Conservation (phyloP, 345 rosid species). For the Lumnitzera littorea region DNA sequence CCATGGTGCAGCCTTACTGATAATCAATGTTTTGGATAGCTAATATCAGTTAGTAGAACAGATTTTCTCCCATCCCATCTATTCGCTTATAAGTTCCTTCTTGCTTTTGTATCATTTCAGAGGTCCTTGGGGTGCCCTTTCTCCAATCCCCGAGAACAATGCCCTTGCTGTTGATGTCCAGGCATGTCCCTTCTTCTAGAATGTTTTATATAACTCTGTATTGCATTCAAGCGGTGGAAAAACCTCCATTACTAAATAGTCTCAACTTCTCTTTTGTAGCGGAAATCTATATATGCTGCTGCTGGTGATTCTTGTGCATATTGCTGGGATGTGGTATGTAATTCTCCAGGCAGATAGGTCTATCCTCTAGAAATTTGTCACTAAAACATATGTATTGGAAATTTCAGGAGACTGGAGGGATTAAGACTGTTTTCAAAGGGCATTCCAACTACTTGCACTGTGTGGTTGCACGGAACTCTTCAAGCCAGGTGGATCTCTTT, state of each 20-base stretch:
- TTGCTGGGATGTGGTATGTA: conserved; percentile 97
- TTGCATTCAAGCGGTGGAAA: background rate
- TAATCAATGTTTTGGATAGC: background rate
- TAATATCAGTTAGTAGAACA: background rate
- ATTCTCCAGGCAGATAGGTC: conserved; percentile 21
- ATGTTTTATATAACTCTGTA: background rate
- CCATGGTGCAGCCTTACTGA: too few relatives aligned
- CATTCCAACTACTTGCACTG: conserved; percentile 85
- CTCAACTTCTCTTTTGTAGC: conserved; percentile 33
- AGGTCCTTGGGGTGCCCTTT: conserved; percentile 97
- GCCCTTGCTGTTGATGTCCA: conserved; percentile 64
- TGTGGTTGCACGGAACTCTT: conserved; percentile 57
- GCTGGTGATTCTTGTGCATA: conserved; percentile 93
- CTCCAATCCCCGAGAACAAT: conserved; percentile 88
- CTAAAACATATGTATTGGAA: conserved; percentile 6
- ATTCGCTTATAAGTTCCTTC: conserved; percentile 5
- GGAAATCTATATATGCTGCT: conserved; percentile 73
- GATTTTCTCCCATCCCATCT: background rate
- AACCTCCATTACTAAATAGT: background rate
- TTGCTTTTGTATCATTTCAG: conserved; percentile 22
- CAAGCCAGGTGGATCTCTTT: conserved; percentile 49
- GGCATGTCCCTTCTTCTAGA: conserved; percentile 25
- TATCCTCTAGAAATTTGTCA: background rate
- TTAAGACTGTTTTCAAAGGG: conserved; percentile 77
- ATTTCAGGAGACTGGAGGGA: conserved; percentile 75